Percentiles rank a stretch among this genome's conserved stretches.
phyloP scores from a whole-genome alignment of 768 basidiomycete species.

The Calvatia gigantea region DNA sequence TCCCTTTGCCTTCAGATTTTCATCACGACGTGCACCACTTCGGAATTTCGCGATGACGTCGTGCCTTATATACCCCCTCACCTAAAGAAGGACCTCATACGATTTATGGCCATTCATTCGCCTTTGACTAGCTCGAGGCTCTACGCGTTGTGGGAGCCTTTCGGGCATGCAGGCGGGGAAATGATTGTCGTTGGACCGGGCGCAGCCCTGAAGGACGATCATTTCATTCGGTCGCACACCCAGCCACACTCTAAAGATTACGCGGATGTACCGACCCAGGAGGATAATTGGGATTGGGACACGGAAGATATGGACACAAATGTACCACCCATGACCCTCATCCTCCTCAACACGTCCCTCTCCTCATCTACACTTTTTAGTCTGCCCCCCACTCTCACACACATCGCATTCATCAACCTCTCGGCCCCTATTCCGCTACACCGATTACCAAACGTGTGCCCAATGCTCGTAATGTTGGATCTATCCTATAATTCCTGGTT shows the following conservation, averaged over 20 bases:
- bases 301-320: constrained; percentile 29
- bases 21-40: constrained; percentile 31
- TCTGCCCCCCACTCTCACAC: constrained; percentile 64
- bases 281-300: constrained; percentile 39
- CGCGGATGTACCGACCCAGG: background rate
- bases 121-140: constrained; percentile 53
- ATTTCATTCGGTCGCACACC: constrained; percentile 30
- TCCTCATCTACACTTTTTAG: constrained; percentile 40
- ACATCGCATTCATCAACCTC: constrained; percentile 54
- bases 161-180: constrained; percentile 60
- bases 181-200: constrained; percentile 59
- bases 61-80: constrained; percentile 54
- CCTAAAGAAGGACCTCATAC: constrained; percentile 54
- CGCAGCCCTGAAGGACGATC: constrained; percentile 38
- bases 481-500: constrained; percentile 63
- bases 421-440: constrained; percentile 46
- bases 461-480: constrained; percentile 60
- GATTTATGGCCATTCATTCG: constrained; percentile 51
- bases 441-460: constrained; percentile 55
- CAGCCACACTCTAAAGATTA: background rate
- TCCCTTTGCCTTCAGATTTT: constrained; percentile 56
- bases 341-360: constrained; percentile 48
- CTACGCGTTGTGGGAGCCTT: constrained; percentile 43
- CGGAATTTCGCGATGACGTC: constrained; percentile 43
- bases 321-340: constrained; percentile 40